Percentiles rank a stretch among this genome's conserved stretches.
Conservation (phyloP, 2,329 filamentous ascomycete species). For the Endothia cerciana region DNA sequence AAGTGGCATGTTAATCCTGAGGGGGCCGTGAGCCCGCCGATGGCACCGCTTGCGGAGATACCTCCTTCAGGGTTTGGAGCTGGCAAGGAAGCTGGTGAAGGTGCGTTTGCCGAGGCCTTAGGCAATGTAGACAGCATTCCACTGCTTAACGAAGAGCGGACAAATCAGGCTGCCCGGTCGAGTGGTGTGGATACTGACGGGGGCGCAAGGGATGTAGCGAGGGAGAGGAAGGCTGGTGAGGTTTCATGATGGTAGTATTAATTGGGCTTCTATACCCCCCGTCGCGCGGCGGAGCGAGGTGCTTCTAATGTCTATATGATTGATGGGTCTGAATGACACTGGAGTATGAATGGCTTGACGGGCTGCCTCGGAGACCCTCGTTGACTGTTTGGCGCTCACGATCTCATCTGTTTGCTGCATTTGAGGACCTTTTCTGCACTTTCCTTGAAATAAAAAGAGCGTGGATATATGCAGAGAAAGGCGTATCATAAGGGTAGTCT, state of each 20-base stretch:
- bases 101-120: conserved; percentile 29
- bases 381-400: background rate
- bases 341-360: background rate
- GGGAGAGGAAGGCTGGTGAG: conserved; percentile 49
- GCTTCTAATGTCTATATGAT: background rate
- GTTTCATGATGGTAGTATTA: background rate
- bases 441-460: background rate
- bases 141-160: conserved; percentile 54
- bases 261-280: background rate
- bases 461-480: background rate
- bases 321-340: background rate
- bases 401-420: background rate
- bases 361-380: background rate
- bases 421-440: background rate
- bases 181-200: conserved; percentile 43
- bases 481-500: background rate
- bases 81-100: conserved; percentile 30
- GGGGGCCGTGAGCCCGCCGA: conserved; percentile 42
- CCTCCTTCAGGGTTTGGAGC: conserved; percentile 18
- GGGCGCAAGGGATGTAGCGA: conserved; percentile 49
- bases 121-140: conserved; percentile 58
- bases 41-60: conserved; percentile 41
- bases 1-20: conserved; percentile 76
- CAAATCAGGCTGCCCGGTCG: background rate
- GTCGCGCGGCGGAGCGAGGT: background rate